Evolutionary conservation across 1,139 yeast species (phyloP), one percentile per base, ranked within the genome.

Genomic region (Kurtzmaniella quercitrusa): DNA sequence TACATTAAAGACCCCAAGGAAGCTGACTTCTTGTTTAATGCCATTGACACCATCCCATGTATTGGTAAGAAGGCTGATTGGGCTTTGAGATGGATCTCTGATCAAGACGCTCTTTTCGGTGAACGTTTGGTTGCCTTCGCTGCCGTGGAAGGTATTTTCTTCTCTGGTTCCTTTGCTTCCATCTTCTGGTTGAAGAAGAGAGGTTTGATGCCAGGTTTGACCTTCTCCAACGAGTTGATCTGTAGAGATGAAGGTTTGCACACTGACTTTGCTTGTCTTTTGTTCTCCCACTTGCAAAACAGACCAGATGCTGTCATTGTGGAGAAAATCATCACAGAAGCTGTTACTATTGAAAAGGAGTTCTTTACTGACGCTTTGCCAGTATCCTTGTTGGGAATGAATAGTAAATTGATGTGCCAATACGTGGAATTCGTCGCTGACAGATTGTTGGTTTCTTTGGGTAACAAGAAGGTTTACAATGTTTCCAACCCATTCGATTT

Each of bases 191-290:
- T 93, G 63, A 89, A 91, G 80, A 90, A 90, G 80, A 85, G 96
- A 65, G 98, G 98, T 60, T 76, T 91, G 62, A 90, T 93, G 97
- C 98, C 98, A 41, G 99, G 98, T 60, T 78, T 93, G 58, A 90
- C 97, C 43, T 90, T 91, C 76, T 90, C 97, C 49, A 93, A 93
- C 69, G 97, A 91, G 68, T 81, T 91, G 65, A 94, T 93, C 62
- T 88, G 95, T 63, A 89, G 98, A 71, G 99, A 93, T 68, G 98
- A 93, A 75, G 98, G 98, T 65, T 76, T 90, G 68, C 98, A 93
- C 74, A 91, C 98, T 43, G 99, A 93, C 69, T 93, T 93, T 70
- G 98, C 98, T 34, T 91, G 98, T 70, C 77, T 93, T 62, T 77
- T 93, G 64, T 93, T 88, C 73, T 83, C 96, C 37, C 98, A 94